phyloP scores from a whole-genome alignment of 768 basidiomycete species.

The Lactifluus rugatus region DNA sequence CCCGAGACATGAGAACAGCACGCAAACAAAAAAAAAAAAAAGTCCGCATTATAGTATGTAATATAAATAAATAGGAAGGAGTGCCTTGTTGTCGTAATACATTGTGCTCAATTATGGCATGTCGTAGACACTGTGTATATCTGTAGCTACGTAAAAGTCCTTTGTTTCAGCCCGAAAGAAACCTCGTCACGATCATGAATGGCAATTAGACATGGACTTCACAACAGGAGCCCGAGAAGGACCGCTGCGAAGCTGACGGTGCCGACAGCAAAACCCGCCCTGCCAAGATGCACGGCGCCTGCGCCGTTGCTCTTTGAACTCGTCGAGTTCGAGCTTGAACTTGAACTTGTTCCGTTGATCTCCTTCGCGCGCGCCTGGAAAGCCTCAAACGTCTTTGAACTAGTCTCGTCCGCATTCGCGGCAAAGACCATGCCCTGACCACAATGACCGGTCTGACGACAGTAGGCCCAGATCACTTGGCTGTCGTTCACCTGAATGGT shows the following conservation, averaged over 20 bases:
- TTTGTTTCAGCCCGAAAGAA: slow-evolving; percentile 10
- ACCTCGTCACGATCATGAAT: not conserved
- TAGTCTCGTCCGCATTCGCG: slow-evolving; percentile 41
- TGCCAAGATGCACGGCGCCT: slow-evolving; percentile 14
- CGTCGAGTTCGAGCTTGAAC: slow-evolving; percentile 6
- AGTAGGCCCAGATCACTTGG: slow-evolving; percentile 47
- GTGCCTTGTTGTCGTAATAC: not conserved
- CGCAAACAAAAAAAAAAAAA: too few relatives aligned
- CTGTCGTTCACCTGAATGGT: slow-evolving; percentile 47
- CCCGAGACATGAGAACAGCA: too few relatives aligned
- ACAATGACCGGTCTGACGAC: slow-evolving; percentile 43
- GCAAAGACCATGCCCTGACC: slow-evolving; percentile 52
- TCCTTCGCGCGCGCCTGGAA: slow-evolving; percentile 40
- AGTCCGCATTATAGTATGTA: too few relatives aligned
- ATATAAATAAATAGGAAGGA: not conserved
- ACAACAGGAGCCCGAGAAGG: slow-evolving; percentile 11
- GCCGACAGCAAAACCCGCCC: not conserved
- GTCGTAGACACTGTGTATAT: not conserved
- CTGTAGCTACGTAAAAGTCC: slow-evolving; percentile 6
- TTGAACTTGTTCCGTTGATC: slow-evolving; percentile 31
- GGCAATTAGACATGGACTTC: not conserved
- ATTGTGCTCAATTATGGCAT: not conserved
- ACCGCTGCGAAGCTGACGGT: not conserved
- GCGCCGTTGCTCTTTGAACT: slow-evolving; percentile 7
- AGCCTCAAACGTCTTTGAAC: slow-evolving; percentile 44